Evolutionary conservation across 257 asterid genomes (phyloP).

Genomic region (Nicotiana benthamiana): DNA sequence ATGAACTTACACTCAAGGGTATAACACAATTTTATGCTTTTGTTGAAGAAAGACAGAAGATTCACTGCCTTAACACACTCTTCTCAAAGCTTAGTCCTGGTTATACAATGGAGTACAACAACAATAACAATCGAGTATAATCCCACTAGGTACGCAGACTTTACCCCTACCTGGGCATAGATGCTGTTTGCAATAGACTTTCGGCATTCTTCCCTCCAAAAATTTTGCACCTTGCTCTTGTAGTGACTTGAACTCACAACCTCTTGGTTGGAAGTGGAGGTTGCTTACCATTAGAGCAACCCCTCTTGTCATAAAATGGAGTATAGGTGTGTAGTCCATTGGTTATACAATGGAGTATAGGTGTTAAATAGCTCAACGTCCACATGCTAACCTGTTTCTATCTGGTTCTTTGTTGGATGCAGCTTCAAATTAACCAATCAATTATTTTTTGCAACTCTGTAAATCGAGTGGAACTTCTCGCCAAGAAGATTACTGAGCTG

Average conservation of each 20-base stretch:
- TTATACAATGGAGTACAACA: neutral
- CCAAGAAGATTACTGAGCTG: conserved; percentile 89
- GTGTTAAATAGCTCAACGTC: conserved; percentile 1
- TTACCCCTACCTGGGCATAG: too few species aligned
- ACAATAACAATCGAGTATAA: too few species aligned
- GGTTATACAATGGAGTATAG: neutral
- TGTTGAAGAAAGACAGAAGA: conserved; percentile 92
- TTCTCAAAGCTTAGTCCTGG: conserved; percentile 55
- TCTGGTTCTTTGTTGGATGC: neutral
- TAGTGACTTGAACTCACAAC: too few species aligned
- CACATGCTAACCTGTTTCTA: conserved; percentile 10
- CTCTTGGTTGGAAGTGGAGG: too few species aligned
- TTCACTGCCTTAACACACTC: conserved; percentile 83
- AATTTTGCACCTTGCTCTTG: too few species aligned
- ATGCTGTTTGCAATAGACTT: too few species aligned
- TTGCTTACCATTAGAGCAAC: too few species aligned
- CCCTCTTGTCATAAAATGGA: too few species aligned
- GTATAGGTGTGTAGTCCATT: too few species aligned
- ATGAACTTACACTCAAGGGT: conserved; percentile 91
- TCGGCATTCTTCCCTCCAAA: too few species aligned
- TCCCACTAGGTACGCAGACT: too few species aligned
- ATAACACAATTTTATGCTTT: conserved; percentile 82
- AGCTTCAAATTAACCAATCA: conserved; percentile 95
- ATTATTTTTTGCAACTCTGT: conserved; percentile 92
- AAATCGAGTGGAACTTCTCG: conserved; percentile 87